Evolutionary conservation across 2,329 filamentous ascomycete species (phyloP).

Genomic region (Neofusicoccum laricinum): DNA sequence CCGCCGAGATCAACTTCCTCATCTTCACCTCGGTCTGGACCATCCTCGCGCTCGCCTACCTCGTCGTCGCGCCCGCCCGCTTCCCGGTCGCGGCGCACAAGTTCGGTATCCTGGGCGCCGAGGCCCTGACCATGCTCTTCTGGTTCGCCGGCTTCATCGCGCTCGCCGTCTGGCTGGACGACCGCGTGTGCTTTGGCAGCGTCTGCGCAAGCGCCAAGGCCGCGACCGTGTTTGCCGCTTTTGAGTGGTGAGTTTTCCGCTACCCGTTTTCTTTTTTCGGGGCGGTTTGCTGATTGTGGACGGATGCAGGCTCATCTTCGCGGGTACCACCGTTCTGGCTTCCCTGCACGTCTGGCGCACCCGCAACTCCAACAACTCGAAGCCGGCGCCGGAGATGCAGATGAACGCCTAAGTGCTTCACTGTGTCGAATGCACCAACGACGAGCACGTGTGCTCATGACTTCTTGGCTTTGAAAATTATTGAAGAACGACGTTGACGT

Average conservation of each 20-base stretch:
- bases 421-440: too few relatives aligned
- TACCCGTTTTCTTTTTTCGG: neutral
- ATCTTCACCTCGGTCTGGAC: conserved; percentile 79
- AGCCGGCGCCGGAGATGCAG: conserved; percentile 35
- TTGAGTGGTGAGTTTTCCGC: conserved; percentile 52
- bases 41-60: conserved; percentile 62
- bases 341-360: conserved; percentile 46
- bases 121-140: conserved; percentile 75
- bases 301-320: conserved; percentile 50
- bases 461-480: too few relatives aligned
- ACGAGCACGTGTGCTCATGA: too few relatives aligned
- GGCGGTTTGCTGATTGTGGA: neutral
- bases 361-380: conserved; percentile 30
- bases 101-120: conserved; percentile 63
- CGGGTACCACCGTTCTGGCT: conserved; percentile 49
- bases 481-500: neutral
- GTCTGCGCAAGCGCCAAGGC: conserved; percentile 63
- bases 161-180: conserved; percentile 63
- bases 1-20: conserved; percentile 68
- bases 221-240: conserved; percentile 64
- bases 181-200: conserved; percentile 53
- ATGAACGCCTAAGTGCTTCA: conserved; percentile 18
- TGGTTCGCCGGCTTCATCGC: conserved; percentile 89
- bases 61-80: conserved; percentile 65
- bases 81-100: conserved; percentile 59